phyloP scores from a whole-genome alignment of 1,139 yeast genomes.

The Geotrichum europaeum region DNA sequence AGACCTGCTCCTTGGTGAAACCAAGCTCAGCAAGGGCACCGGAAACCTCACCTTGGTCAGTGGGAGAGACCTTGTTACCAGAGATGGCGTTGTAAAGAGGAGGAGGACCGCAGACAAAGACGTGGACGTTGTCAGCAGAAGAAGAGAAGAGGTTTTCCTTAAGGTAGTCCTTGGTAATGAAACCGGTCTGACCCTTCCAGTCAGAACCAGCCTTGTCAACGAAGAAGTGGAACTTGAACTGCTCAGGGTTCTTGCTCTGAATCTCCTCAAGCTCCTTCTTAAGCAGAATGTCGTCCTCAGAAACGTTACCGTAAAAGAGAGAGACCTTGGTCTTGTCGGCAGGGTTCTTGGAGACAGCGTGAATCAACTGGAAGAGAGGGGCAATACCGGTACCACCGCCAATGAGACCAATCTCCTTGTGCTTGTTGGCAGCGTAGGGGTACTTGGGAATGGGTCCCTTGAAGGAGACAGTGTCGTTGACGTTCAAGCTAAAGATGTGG shows the following conservation, averaged over 20 bases:
- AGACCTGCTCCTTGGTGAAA: slow-evolving; percentile 78
- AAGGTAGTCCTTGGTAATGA: slow-evolving; percentile 65
- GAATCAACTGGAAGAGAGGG: slow-evolving; percentile 80
- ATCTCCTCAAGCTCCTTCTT: slow-evolving; percentile 67
- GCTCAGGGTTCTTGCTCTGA: slow-evolving; percentile 62
- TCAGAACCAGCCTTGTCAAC: slow-evolving; percentile 57
- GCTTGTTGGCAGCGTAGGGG: slow-evolving; percentile 85
- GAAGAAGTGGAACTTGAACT: slow-evolving; percentile 70
- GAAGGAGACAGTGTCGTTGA: slow-evolving; percentile 77
- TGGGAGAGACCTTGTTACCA: slow-evolving; percentile 77
- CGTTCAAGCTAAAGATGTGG: slow-evolving; percentile 66
- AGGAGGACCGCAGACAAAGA: slow-evolving; percentile 90
- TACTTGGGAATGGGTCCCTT: slow-evolving; percentile 94
- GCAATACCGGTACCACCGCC: slow-evolving; percentile 98
- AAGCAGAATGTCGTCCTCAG: slow-evolving; percentile 71
- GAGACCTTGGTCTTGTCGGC: slow-evolving; percentile 78
- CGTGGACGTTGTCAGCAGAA: slow-evolving; percentile 55
- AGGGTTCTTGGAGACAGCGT: slow-evolving; percentile 49
- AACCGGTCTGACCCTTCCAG: slow-evolving; percentile 58
- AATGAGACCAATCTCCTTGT: slow-evolving; percentile 68
- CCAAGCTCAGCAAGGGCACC: slow-evolving; percentile 88
- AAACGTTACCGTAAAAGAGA: slow-evolving; percentile 72
- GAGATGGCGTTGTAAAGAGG: slow-evolving; percentile 76
- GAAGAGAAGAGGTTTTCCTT: slow-evolving; percentile 45
- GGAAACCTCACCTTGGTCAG: slow-evolving; percentile 90